Evolutionary conservation across 805 yeast species (phyloP), one percentile per base, ranked within the genome.

Genomic region (Nadsonia fulvescens): DNA sequence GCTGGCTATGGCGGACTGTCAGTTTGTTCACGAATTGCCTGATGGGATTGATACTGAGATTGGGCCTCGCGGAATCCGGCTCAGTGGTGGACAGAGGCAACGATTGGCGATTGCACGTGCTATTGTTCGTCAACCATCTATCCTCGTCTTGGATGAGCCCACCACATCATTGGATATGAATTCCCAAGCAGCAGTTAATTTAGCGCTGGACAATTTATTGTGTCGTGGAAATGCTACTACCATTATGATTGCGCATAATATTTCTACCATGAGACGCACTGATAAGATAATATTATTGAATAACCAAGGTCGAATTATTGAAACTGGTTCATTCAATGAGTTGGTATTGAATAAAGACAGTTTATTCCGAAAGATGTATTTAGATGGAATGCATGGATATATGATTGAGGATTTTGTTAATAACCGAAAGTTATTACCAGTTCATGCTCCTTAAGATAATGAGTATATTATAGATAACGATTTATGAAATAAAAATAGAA

Each of bases 21-120:
- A 49, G 21, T 51, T 51, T 28, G 47, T 51, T 24, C 43, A 56
- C 18, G 78, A 69, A 23, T 49, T 83, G 36, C 91, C 93, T 0
- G 76, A 75, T 9, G 93, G 94, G 0, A 51, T 68, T n/a, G 58
- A 73, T 20, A 83, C 95, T 1, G 59, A 79, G 32, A 66, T 66
- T 22, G 71, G 70, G 12, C 57, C 63, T 13, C 51, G 70, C 11
- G 73, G 73, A 1, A 66, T 68, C 20, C 48, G 66, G 20, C 46
- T 71, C 23, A 65, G 74, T 6, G 81, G 81, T 19, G 81, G 81
- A 7, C 79, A 71, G 42, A 70, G 71, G 40, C 81, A 71, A 47
- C 58, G 78, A 39, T 57, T 71, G 17, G 78, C 79, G 5, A 67
- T 71, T 42, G 79, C 79, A 1, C 53, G 81, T 33, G 76, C 77